Percentiles rank a stretch among this genome's conserved stretches.
These are phyloP conservation scores for Hippophae gyantsensis DNA, from an alignment of 306 rosid species.

Conservation along the genomic window DNA sequence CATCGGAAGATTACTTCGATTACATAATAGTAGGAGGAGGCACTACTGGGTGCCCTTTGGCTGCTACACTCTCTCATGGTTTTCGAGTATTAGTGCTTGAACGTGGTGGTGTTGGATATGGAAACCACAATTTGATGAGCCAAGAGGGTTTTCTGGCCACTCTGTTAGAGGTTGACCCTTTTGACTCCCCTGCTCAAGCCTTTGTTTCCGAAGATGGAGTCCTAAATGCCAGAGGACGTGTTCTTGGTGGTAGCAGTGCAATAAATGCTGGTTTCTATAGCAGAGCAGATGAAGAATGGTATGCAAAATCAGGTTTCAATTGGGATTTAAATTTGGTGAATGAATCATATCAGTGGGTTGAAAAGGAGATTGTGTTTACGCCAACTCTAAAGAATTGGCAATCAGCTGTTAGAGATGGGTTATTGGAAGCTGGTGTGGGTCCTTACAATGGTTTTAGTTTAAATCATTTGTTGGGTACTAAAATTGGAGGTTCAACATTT, in stretches of 20 bases:
- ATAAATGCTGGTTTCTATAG: slow-evolving; percentile 93
- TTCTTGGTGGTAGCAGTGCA: slow-evolving; percentile 94
- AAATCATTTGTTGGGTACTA: slow-evolving; percentile 59
- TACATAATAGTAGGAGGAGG: slow-evolving; percentile 90
- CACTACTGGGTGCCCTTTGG: slow-evolving; percentile 87
- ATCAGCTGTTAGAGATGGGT: slow-evolving; percentile 64
- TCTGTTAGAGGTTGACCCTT: slow-evolving; percentile 27
- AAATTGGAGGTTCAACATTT: slow-evolving; percentile 84
- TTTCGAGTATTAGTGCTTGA: slow-evolving; percentile 61
- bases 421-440: slow-evolving; percentile 58
- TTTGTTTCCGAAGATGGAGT: slow-evolving; percentile 85
- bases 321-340: slow-evolving; percentile 59
- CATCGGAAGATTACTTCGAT: slow-evolving; percentile 64
- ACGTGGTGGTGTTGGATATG: slow-evolving; percentile 51
- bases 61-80: slow-evolving; percentile 53
- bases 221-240: slow-evolving; percentile 73
- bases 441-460: slow-evolving; percentile 77
- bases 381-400: slow-evolving; percentile 71
- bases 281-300: slow-evolving; percentile 61
- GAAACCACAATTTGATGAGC: slow-evolving; percentile 36
- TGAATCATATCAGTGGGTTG: slow-evolving; percentile 77
- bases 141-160: slow-evolving; percentile 82
- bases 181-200: slow-evolving; percentile 52
- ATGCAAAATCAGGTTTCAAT: slow-evolving; percentile 18
- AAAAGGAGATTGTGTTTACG: slow-evolving; percentile 51